Conservation (phyloP, 2,329 filamentous ascomycete genomes). For the Talaromyces marneffei region DNA sequence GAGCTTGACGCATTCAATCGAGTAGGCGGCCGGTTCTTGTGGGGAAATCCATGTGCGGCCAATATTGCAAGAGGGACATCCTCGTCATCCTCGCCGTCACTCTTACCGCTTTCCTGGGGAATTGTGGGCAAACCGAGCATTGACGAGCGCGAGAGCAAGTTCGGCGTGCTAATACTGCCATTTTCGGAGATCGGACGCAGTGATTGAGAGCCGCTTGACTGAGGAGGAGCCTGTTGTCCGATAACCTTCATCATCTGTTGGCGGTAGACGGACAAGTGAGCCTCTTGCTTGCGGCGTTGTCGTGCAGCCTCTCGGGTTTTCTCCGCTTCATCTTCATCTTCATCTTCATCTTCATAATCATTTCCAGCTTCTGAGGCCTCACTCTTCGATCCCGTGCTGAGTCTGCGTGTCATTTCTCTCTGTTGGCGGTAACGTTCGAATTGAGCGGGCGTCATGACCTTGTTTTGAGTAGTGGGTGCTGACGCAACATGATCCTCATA, state of each 20-base stretch:
- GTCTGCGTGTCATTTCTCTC: constrained; percentile 62
- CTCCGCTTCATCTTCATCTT: constrained; percentile 74
- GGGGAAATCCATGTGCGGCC: constrained; percentile 82
- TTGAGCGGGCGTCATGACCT: constrained; percentile 84
- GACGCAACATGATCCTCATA: constrained; percentile 37
- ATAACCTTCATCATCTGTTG: constrained; percentile 98
- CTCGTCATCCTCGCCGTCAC: constrained; percentile 69
- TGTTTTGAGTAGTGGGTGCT: constrained; percentile 48
- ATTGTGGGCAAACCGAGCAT: constrained; percentile 29
- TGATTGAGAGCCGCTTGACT: constrained; percentile 29
- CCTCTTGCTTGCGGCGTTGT: constrained; percentile 80
- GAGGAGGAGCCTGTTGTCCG: constrained; percentile 57
- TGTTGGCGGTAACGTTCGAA: constrained; percentile 72
- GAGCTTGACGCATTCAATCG: constrained; percentile 60
- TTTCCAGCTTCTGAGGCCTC: constrained; percentile 55
- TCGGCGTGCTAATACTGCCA: constrained; percentile 58
- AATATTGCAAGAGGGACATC: constrained; percentile 82
- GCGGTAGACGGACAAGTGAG: constrained; percentile 80
- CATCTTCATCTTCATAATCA: constrained; percentile 60
- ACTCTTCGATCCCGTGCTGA: constrained; percentile 43
- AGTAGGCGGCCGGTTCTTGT: constrained; percentile 67
- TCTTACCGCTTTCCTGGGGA: constrained; percentile 35
- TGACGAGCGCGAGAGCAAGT: constrained; percentile 43
- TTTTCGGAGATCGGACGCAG: constrained; percentile 51
- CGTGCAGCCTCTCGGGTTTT: constrained; percentile 66